Conservation (phyloP, 805 yeast genomes). For the Tetrapisispora nanseiensis region DNA sequence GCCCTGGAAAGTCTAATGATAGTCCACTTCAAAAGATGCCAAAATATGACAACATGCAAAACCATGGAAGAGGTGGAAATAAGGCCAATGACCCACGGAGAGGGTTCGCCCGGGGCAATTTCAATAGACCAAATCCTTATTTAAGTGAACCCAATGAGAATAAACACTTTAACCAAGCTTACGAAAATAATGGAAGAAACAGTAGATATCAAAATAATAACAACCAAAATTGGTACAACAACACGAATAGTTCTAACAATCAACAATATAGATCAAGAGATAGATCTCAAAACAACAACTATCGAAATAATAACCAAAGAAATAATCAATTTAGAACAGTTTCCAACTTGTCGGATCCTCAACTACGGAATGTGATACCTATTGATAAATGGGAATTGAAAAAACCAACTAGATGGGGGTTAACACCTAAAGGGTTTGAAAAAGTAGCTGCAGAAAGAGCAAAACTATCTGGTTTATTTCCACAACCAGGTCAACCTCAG, state of each 20-base stretch:
- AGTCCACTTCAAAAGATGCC: conserved; percentile 3
- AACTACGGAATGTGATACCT: conserved; percentile 34
- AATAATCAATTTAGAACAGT: background rate
- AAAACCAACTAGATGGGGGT: conserved; percentile 55
- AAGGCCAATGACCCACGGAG: conserved; percentile 11
- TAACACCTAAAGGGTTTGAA: conserved; percentile 63
- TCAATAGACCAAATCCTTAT: background rate
- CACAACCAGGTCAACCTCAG: conserved; percentile 54
- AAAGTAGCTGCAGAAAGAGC: conserved; percentile 66
- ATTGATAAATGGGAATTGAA: conserved; percentile 43
- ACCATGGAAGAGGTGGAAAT: background rate
- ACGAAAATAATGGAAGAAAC: background rate
- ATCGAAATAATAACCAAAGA: background rate
- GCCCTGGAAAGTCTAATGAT: background rate
- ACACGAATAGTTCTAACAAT: background rate
- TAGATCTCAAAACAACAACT: background rate
- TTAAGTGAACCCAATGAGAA: conserved; percentile 3
- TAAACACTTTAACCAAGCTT: background rate
- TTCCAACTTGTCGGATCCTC: conserved; percentile 4
- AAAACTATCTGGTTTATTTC: conserved; percentile 69
- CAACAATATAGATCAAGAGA: conserved; percentile 1
- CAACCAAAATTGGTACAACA: background rate
- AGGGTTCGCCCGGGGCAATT: conserved; percentile 4
- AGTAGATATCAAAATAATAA: background rate
- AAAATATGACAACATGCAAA: background rate